Percentiles rank a stretch among this genome's conserved stretches.
Evolutionary conservation across 495 filamentous ascomycete species (phyloP).

Genomic region (Trichoderma asperelloides): DNA sequence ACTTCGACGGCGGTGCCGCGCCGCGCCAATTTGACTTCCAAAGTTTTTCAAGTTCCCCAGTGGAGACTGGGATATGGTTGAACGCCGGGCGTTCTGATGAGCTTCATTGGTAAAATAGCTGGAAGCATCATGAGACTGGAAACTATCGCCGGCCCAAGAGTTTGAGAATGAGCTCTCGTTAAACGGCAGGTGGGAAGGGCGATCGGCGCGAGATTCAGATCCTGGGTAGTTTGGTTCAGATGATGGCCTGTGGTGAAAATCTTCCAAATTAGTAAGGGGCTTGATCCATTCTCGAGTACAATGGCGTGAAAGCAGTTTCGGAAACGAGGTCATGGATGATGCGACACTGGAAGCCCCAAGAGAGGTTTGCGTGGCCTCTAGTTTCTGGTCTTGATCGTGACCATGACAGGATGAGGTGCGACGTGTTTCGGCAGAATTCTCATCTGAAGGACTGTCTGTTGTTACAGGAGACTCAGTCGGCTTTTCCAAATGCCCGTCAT

Average conservation of each 20-base stretch:
- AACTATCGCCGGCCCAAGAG: background rate
- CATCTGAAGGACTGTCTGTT: background rate
- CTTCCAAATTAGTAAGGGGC: background rate
- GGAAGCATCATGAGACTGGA: background rate
- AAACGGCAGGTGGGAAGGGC: background rate
- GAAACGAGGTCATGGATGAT: background rate
- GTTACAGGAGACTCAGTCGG: background rate
- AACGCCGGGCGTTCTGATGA: background rate
- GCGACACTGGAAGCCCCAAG: background rate
- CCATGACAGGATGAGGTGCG: background rate
- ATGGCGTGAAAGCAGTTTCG: background rate
- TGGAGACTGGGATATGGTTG: background rate
- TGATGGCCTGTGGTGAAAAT: background rate
- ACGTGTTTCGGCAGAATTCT: background rate
- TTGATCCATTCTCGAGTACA: constrained; percentile 7
- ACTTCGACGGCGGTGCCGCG: background rate
- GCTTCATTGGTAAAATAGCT: background rate
- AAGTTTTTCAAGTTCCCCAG: background rate
- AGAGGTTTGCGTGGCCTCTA: background rate
- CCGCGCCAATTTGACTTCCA: background rate
- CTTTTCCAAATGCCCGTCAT: background rate
- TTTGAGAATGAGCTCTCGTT: background rate
- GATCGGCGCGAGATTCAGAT: background rate
- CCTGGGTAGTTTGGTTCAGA: background rate
- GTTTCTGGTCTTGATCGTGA: background rate